A percentile compares a stretch with the other conserved stretches of the same genome.
These are phyloP conservation scores for Symbiotaphrina buchneri DNA, from an alignment of 495 filamentous ascomycete genomes.

Conservation along the genomic window DNA sequence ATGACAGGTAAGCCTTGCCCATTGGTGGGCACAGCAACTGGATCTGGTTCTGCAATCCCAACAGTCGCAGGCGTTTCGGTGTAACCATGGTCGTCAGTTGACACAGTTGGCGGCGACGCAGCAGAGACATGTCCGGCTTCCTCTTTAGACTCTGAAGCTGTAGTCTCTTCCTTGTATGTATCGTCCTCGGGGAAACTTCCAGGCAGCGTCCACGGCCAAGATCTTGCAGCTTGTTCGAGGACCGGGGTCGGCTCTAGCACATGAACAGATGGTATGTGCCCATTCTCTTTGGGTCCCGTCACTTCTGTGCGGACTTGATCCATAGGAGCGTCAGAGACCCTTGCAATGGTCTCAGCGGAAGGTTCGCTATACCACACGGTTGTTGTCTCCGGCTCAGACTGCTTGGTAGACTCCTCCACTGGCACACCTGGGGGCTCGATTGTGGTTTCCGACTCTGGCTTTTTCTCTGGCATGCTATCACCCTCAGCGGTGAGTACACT, in stretches of 20 bases:
- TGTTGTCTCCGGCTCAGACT: no score
- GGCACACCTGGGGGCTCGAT: no score
- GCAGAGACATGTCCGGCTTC: no score
- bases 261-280: slow-evolving; percentile 21
- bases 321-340: no score
- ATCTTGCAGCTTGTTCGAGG: slow-evolving; percentile 13
- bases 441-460: slow-evolving; percentile 2
- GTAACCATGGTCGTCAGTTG: slow-evolving; percentile 6
- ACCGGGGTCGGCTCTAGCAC: slow-evolving; percentile 22
- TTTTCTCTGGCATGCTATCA: no score
- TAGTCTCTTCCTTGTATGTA: no score
- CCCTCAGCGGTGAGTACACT: slow-evolving; percentile 3
- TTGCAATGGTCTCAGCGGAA: no score
- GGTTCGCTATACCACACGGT: no score
- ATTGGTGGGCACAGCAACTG: slow-evolving; percentile 7
- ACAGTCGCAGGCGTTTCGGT: slow-evolving; percentile 14
- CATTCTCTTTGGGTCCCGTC: slow-evolving; percentile 3
- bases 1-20: slow-evolving; percentile 8
- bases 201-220: background rate
- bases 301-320: no score
- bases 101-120: background rate
- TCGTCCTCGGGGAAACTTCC: background rate
- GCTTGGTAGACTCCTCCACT: no score
- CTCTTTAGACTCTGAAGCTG: no score
- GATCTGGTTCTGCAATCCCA: slow-evolving; percentile 17